Evolutionary conservation across 139 green algal genomes (phyloP).

Genomic region (Micromonas commoda): DNA sequence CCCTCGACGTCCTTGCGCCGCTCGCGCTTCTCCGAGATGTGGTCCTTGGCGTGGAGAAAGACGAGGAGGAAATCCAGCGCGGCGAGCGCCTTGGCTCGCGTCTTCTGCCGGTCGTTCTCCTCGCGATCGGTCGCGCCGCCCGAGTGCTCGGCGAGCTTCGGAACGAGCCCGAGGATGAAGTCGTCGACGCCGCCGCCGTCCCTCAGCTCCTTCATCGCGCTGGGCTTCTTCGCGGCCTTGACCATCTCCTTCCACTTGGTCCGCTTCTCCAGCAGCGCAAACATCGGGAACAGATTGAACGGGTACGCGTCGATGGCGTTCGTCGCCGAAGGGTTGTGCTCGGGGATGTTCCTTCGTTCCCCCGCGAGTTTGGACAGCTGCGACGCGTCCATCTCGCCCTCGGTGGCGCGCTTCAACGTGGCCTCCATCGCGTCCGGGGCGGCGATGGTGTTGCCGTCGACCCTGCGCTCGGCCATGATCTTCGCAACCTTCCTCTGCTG

Average conservation of each 20-base stretch:
- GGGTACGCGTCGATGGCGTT: slow-evolving; percentile 3
- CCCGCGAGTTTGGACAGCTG: background rate
- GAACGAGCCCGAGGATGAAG: background rate
- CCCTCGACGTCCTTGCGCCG: background rate
- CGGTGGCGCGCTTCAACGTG: background rate
- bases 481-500: background rate
- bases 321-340: background rate
- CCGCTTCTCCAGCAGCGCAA: background rate
- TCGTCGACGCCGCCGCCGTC: background rate
- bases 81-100: background rate
- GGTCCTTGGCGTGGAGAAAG: background rate
- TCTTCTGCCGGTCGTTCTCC: background rate
- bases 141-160: background rate
- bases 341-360: background rate
- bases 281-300: background rate
- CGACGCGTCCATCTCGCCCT: background rate
- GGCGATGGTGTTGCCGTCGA: slow-evolving; percentile 4
- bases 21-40: background rate
- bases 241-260: background rate
- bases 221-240: background rate
- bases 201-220: background rate
- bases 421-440: background rate
- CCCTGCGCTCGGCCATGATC: background rate
- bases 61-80: background rate
- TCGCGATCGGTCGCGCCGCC: background rate